phyloP scores from a whole-genome alignment of 768 basidiomycete genomes.

The Hygrocybe coccinea region DNA sequence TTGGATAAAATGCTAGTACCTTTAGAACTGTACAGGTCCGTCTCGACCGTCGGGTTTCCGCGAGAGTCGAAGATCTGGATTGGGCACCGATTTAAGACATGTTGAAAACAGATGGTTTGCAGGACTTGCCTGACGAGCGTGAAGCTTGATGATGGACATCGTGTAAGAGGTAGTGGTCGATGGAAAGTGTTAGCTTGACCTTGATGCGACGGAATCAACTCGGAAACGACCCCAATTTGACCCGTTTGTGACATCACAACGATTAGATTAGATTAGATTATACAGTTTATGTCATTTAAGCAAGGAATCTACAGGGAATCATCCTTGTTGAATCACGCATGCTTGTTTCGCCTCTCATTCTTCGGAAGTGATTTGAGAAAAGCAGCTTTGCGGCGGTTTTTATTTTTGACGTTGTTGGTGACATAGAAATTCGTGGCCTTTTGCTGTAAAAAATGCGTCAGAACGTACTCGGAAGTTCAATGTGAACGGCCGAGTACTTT shows the following conservation, averaged over 20 bases:
- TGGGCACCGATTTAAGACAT: conserved; percentile 4
- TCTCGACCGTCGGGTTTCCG: conserved; percentile 96
- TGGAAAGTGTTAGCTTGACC: conserved; percentile 14
- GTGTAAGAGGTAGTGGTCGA: conserved; percentile 31
- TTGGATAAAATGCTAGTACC: conserved; percentile 45
- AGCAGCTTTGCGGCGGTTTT: conserved; percentile 62
- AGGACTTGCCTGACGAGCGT: conserved; percentile 78
- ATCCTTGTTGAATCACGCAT: conserved; percentile 19
- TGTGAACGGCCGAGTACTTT: no score
- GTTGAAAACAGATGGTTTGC: not conserved
- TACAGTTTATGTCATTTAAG: no score
- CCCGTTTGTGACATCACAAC: no score
- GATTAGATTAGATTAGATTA: not conserved
- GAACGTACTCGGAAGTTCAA: conserved; percentile 6
- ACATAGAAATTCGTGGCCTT: conserved; percentile 89
- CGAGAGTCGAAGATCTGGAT: conserved; percentile 97
- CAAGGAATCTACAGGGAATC: not conserved
- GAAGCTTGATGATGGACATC: conserved; percentile 91
- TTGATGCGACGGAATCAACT: not conserved
- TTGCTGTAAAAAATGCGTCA: no score
- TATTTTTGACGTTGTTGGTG: conserved; percentile 81
- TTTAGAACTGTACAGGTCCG: conserved; percentile 83
- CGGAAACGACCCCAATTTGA: no score
- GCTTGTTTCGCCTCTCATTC: conserved; percentile 37
- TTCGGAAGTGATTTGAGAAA: conserved; percentile 54